A percentile compares a stretch with the other conserved stretches of the same genome.
Conservation (phyloP, 225 moss, liverwort and hornwort genomes). For the Sphagnum contortum region DNA sequence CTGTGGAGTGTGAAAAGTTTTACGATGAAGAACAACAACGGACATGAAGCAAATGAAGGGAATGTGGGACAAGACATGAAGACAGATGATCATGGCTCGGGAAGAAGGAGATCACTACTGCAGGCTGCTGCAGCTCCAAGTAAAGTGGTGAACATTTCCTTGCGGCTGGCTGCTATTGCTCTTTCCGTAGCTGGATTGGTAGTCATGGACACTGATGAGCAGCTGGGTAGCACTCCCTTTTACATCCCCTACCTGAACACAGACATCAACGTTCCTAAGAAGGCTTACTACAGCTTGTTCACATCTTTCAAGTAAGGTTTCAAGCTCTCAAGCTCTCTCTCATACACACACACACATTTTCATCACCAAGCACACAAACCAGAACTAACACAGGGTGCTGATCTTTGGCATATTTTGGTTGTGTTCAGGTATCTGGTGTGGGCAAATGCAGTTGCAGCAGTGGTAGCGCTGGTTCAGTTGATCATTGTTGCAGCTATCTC, state of each 20-base stretch:
- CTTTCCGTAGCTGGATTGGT: conserved; percentile 1
- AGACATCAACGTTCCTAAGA: background rate
- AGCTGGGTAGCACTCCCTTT: background rate
- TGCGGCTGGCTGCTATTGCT: too few species aligned
- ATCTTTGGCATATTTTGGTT: background rate
- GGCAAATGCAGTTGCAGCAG: conserved; percentile 10
- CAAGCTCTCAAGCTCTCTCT: background rate
- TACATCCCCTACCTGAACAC: conserved; percentile 5
- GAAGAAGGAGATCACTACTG: too few species aligned
- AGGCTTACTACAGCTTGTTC: conserved; percentile 7
- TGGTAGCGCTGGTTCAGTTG: conserved; percentile 2
- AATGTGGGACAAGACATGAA: too few species aligned
- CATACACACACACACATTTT: background rate
- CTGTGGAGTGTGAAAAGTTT: too few species aligned
- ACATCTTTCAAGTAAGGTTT: conserved; percentile 5
- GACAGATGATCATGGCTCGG: too few species aligned
- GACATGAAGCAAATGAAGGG: too few species aligned
- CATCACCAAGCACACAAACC: background rate
- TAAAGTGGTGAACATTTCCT: too few species aligned
- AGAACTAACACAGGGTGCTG: background rate
- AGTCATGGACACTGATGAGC: conserved; percentile 9
- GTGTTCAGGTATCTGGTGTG: conserved; percentile 4
- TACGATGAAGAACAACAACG: too few species aligned
- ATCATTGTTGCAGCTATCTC: background rate
- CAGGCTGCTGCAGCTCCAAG: too few species aligned